A percentile compares a stretch with the other conserved stretches of the same genome.
These are phyloP conservation scores for Penicillium bovifimosum DNA, from an alignment of 495 filamentous ascomycete species.

Conservation along the genomic window DNA sequence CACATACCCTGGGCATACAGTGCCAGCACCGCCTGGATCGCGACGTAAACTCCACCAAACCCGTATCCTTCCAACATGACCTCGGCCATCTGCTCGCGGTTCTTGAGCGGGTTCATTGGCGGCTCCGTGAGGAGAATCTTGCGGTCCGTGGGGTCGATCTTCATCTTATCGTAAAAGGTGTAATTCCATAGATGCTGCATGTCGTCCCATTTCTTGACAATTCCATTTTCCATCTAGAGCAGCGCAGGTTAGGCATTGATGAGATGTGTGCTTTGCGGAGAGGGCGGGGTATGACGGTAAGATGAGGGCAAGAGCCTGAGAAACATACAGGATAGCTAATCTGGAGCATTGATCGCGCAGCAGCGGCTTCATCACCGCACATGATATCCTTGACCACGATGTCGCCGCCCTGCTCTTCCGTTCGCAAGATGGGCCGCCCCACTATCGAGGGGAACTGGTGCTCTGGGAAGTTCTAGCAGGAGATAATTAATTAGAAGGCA, in stretches of 20 bases:
- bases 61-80: conserved; percentile 97
- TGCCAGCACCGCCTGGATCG: conserved; percentile 95
- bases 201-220: conserved; percentile 99
- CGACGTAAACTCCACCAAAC: conserved; percentile 96
- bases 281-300: conserved; percentile 21
- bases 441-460: conserved; percentile 98
- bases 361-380: conserved; percentile 97
- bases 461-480: conserved; percentile 86
- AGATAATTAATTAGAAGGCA: conserved; percentile 8
- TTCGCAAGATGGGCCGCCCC: conserved; percentile 93
- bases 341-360: conserved; percentile 92
- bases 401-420: conserved; percentile 76
- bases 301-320: conserved; percentile 4
- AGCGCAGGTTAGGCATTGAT: conserved; percentile 20
- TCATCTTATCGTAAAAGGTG: conserved; percentile 95
- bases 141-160: conserved; percentile 80
- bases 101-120: conserved; percentile 93
- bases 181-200: conserved; percentile 99
- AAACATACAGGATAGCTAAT: conserved; percentile 82
- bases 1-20: conserved; percentile 87
- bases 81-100: conserved; percentile 94
- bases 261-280: conserved; percentile 19
- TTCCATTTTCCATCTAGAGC: conserved; percentile 92
- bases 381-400: conserved; percentile 98
- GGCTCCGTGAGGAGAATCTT: conserved; percentile 99